phyloP scores from a whole-genome alignment of 2,329 filamentous ascomycete genomes.

The Dactylellina cionopaga region DNA sequence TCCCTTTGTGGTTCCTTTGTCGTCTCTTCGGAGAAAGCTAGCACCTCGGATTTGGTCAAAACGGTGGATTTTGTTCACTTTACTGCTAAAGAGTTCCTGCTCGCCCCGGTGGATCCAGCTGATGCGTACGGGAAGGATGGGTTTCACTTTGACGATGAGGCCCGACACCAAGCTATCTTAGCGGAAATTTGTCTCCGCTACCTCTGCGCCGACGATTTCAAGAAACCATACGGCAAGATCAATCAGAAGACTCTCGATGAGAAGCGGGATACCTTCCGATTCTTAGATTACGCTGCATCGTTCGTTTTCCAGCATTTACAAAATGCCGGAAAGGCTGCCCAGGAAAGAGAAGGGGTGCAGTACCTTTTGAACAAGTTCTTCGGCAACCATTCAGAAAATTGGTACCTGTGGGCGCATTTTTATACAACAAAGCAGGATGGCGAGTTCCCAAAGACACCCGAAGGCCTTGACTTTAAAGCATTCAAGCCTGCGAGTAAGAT shows the following conservation, averaged over 20 bases:
- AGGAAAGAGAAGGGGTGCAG: slow-evolving; percentile 12
- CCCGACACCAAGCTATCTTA: slow-evolving; percentile 24
- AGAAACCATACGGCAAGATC: slow-evolving; percentile 28
- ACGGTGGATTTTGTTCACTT: slow-evolving; percentile 52
- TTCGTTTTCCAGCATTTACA: slow-evolving; percentile 43
- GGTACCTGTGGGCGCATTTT: slow-evolving; percentile 37
- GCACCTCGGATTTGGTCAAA: slow-evolving; percentile 15
- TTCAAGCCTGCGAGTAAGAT: slow-evolving; percentile 33
- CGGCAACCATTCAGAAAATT: slow-evolving; percentile 28
- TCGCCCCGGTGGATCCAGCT: slow-evolving; percentile 12
- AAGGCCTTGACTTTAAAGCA: slow-evolving; percentile 7
- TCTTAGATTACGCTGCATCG: slow-evolving; percentile 31
- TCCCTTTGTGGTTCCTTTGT: slow-evolving; percentile 41
- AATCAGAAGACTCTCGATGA: slow-evolving; percentile 14
- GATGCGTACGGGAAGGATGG: slow-evolving; percentile 28
- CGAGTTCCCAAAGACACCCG: background rate
- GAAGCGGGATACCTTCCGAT: slow-evolving; percentile 23
- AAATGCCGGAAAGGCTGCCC: slow-evolving; percentile 16
- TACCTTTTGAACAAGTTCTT: slow-evolving; percentile 33
- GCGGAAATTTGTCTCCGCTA: slow-evolving; percentile 38
- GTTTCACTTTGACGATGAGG: slow-evolving; percentile 40
- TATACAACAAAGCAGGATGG: slow-evolving; percentile 23
- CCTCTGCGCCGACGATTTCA: slow-evolving; percentile 37
- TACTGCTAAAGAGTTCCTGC: slow-evolving; percentile 51
- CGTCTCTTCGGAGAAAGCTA: slow-evolving; percentile 16